phyloP scores from a whole-genome alignment of 306 rosid species.

The Prinsepia uniflora region DNA sequence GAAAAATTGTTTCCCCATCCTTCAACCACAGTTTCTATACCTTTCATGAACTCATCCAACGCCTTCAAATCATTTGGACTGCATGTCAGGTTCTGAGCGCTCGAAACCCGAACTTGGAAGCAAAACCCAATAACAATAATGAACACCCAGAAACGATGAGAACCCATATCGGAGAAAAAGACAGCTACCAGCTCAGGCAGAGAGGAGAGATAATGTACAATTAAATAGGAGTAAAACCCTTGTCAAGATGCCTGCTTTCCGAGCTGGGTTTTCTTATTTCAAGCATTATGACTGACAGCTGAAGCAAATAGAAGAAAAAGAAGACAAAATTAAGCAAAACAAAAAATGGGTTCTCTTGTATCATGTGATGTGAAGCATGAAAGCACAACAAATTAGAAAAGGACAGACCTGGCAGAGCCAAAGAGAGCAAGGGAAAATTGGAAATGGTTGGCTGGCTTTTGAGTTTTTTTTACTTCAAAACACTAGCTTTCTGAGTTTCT shows the following conservation, averaged over 20 bases:
- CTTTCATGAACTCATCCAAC: conserved; percentile 23
- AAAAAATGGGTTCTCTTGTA: conserved; percentile 4
- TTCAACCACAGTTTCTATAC: conserved; percentile 4
- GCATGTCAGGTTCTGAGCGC: conserved; percentile 32
- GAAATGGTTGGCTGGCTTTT: background rate
- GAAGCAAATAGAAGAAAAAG: background rate
- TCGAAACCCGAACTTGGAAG: conserved; percentile 11
- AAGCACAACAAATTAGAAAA: background rate
- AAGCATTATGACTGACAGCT: conserved; percentile 1
- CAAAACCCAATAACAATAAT: conserved; percentile 25
- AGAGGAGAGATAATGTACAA: background rate
- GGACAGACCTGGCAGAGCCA: conserved; percentile 15
- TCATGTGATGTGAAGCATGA: conserved; percentile 1
- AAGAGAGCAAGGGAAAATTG: background rate
- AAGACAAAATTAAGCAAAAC: background rate
- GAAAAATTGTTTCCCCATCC: conserved; percentile 26
- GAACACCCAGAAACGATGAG: conserved; percentile 23
- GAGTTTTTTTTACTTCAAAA: conserved; percentile 5
- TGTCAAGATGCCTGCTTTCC: conserved; percentile 16
- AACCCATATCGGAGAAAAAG: conserved; percentile 23
- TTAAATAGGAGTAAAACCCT: conserved; percentile 20
- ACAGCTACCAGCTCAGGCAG: background rate
- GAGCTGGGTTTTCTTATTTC: background rate
- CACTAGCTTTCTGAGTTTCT: background rate
- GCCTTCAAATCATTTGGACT: conserved; percentile 22